These are phyloP conservation scores for Mycosphaerella sp. DNA, from an alignment of 2,329 filamentous ascomycete genomes.

Conservation along the genomic window DNA sequence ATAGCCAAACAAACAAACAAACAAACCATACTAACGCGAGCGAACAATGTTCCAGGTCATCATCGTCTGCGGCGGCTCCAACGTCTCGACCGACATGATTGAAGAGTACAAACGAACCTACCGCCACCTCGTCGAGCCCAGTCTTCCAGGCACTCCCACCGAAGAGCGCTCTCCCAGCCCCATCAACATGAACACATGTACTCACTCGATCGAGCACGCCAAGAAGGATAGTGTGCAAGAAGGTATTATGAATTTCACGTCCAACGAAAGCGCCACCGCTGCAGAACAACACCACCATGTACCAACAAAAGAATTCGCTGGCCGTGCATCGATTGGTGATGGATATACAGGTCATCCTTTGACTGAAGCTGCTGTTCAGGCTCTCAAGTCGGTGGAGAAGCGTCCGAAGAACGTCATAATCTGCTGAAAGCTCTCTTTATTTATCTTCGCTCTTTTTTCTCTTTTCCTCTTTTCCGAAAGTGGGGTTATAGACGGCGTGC, in stretches of 20 bases:
- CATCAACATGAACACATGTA: constrained; percentile 2
- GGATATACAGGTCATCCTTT: constrained; percentile 3
- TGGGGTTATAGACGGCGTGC: no score
- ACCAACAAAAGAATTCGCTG: constrained; percentile 6
- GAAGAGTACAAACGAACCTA: constrained; percentile 44
- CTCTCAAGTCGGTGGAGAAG: constrained; percentile 3
- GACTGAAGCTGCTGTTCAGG: neutral
- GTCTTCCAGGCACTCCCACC: constrained; percentile 1
- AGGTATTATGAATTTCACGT: no score
- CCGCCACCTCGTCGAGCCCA: constrained; percentile 9
- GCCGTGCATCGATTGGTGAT: constrained; percentile 7
- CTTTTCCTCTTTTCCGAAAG: no score
- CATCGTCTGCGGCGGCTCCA: constrained; percentile 68
- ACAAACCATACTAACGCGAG: neutral
- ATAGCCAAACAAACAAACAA: neutral
- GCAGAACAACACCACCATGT: neutral
- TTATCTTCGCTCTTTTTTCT: no score
- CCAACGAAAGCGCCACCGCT: neutral
- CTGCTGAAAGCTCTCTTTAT: neutral
- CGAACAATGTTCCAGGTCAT: constrained; percentile 50
- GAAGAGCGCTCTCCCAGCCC: constrained; percentile 2
- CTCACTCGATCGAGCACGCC: neutral
- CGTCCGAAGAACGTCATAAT: constrained; percentile 11
- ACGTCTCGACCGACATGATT: constrained; percentile 48
- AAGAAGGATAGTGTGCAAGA: constrained; percentile 6